phyloP scores from a whole-genome alignment of 345 rosid genomes.

The Pelargonium nanum region DNA sequence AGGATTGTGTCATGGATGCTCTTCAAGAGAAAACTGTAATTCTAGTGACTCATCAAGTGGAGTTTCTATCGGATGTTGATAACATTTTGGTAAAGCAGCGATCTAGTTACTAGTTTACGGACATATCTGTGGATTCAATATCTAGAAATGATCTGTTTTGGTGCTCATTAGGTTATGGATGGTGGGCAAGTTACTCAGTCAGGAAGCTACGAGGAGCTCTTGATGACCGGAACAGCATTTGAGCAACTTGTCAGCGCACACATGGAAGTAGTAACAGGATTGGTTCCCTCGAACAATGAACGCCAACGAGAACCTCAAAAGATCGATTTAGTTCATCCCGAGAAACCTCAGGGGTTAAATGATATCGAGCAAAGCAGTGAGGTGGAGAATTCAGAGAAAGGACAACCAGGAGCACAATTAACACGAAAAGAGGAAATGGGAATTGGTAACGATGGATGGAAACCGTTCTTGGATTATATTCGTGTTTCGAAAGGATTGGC shows the following conservation, averaged over 20 bases:
- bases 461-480: slow-evolving; percentile 53
- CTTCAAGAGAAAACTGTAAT: slow-evolving; percentile 51
- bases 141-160: neutral
- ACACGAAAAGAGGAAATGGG: slow-evolving; percentile 61
- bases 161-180: slow-evolving; percentile 41
- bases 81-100: slow-evolving; percentile 38
- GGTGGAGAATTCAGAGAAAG: slow-evolving; percentile 21
- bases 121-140: neutral
- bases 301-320: slow-evolving; percentile 11
- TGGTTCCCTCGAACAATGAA: slow-evolving; percentile 25
- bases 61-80: slow-evolving; percentile 60
- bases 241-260: slow-evolving; percentile 72
- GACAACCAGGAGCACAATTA: slow-evolving; percentile 33
- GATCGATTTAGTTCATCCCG: slow-evolving; percentile 5
- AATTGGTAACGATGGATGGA: slow-evolving; percentile 52
- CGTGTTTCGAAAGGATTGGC: slow-evolving; percentile 34
- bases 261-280: slow-evolving; percentile 36
- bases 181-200: slow-evolving; percentile 45
- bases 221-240: slow-evolving; percentile 46
- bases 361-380: slow-evolving; percentile 17
- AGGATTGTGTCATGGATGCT: slow-evolving; percentile 64
- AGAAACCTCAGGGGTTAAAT: slow-evolving; percentile 10
- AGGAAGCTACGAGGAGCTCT: slow-evolving; percentile 53
- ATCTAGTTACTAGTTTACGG: neutral
- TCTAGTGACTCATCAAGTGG: slow-evolving; percentile 81